Percentiles rank a stretch among this genome's conserved stretches.
These are phyloP conservation scores for Lichtheimia hyalospora DNA, from an alignment of 371 early-diverging fungal genomes.

Conservation along the genomic window DNA sequence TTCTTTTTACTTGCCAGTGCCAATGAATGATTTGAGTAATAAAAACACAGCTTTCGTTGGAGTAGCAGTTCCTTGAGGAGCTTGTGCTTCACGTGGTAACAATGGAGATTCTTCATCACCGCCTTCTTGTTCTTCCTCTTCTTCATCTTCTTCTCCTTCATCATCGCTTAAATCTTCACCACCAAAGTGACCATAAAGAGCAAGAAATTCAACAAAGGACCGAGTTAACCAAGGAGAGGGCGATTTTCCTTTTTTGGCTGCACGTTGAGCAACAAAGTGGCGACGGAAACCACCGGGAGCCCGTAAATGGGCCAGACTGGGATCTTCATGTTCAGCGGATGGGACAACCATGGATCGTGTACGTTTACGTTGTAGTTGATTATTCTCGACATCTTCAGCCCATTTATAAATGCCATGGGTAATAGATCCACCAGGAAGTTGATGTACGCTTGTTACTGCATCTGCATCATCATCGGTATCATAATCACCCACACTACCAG, in stretches of 20 bases:
- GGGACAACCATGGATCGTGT: conserved; percentile 35
- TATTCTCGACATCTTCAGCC: conserved; percentile 40
- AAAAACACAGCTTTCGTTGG: conserved; percentile 70
- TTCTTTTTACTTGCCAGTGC: conserved; percentile 54
- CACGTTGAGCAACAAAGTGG: conserved; percentile 76
- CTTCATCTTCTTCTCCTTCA: conserved; percentile 73
- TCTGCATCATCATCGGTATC: conserved; percentile 9
- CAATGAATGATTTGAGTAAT: conserved; percentile 76
- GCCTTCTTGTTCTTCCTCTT: conserved; percentile 16
- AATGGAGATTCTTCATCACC: conserved; percentile 44
- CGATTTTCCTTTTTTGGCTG: conserved; percentile 61
- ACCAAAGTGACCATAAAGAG: conserved; percentile 92
- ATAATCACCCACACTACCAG: conserved; percentile 4
- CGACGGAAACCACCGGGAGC: conserved; percentile 92
- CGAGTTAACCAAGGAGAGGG: conserved; percentile 73
- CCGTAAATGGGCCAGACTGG: conserved; percentile 38
- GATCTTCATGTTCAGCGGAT: conserved; percentile 30
- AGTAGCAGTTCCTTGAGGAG: conserved; percentile 69
- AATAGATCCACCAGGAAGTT: conserved; percentile 50
- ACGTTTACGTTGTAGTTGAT: conserved; percentile 34
- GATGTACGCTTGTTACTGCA: conserved; percentile 27
- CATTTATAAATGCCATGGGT: conserved; percentile 65
- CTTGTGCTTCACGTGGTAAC: conserved; percentile 38
- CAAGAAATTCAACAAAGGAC: conserved; percentile 92
- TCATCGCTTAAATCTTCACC: conserved; percentile 91